Percentiles rank a stretch among this genome's conserved stretches.
Evolutionary conservation across 2,329 filamentous ascomycete genomes (phyloP).

Genomic region (Calonectria montana): DNA sequence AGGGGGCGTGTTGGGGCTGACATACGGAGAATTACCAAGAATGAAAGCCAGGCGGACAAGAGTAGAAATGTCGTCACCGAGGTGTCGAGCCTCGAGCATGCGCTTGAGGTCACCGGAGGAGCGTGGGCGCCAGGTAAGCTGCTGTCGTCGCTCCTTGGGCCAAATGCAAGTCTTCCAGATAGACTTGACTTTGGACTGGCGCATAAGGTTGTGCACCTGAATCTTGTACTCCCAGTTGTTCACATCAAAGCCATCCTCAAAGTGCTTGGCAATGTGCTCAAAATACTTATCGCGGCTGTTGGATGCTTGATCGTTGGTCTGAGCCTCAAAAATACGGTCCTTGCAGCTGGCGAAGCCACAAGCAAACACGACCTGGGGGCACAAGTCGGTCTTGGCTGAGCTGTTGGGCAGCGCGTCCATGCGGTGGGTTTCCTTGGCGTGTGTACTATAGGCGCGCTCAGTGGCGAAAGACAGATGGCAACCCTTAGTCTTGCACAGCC

Average conservation of each 20-base stretch:
- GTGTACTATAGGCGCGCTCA: slow-evolving; percentile 57
- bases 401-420: slow-evolving; percentile 55
- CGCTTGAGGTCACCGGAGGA: slow-evolving; percentile 57
- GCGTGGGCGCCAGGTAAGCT: slow-evolving; percentile 54
- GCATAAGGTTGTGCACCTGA: slow-evolving; percentile 57
- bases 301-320: slow-evolving; percentile 49
- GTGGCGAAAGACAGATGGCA: slow-evolving; percentile 58
- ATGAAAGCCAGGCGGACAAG: slow-evolving; percentile 58
- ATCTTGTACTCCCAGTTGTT: slow-evolving; percentile 57
- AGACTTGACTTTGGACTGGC: slow-evolving; percentile 55
- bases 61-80: slow-evolving; percentile 53
- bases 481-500: slow-evolving; percentile 55
- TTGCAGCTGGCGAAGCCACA: slow-evolving; percentile 57
- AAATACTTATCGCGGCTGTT: slow-evolving; percentile 56
- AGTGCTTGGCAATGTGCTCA: slow-evolving; percentile 60
- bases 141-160: slow-evolving; percentile 56
- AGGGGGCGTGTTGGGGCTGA: slow-evolving; percentile 49
- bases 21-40: slow-evolving; percentile 55
- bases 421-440: slow-evolving; percentile 56
- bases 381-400: slow-evolving; percentile 54
- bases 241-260: slow-evolving; percentile 56
- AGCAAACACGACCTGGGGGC: slow-evolving; percentile 57
- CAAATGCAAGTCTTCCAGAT: slow-evolving; percentile 59
- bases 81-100: slow-evolving; percentile 57
- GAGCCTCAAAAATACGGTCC: slow-evolving; percentile 56